Evolutionary conservation across 805 yeast species (phyloP), one percentile per base, ranked within the genome.

Genomic region (Deakozyma indianensis): DNA sequence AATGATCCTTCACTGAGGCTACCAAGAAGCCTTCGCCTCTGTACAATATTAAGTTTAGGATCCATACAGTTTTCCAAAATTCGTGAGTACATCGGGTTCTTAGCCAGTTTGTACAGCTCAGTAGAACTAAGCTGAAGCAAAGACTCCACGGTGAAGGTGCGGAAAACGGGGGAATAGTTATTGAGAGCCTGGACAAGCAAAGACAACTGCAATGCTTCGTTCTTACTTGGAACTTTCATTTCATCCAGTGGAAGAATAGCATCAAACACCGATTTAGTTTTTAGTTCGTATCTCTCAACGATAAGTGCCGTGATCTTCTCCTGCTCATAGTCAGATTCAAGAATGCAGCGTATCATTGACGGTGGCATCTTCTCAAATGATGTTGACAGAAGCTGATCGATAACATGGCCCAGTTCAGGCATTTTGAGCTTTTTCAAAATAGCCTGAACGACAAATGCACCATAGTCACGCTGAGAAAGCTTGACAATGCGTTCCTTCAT

Each of bases 81-180:
- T 57, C 83, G 96, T 1, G 95, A 85, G 53, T 84, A 87, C 1
- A 87, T 92, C 7, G 96, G 94, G 59, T 90, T 96, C 53, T 68
- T 69, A 55, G 94, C 82, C 83, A 90, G 78, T 55, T 79, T 81
- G 24, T 75, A 53, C 27, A 86, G 61, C 50, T 77, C 70, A 49
- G 75, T 82, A n/a, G 64, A 64, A 14, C 83, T 80, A 47, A 83
- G 60, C 1, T 70, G 71, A 44, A 84, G 59, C 48, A 83, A 61
- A 47, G 79, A 76, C 44, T 76, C 78, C 57, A 83, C 68, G 1
- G 78, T 70, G 41, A 45, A 43, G n/a, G 41, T 41, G 14, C 80
- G 68, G 49, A 84, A 78, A 43, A 67, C 65, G 23, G 70, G 68
- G 54, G 84, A 90, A 56, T 78, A 83, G 27, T 73, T 74, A 58